Base-by-base conservation (phyloP, 495 filamentous ascomycete genomes). In the Xanthoparmelia taractica region DNA sequence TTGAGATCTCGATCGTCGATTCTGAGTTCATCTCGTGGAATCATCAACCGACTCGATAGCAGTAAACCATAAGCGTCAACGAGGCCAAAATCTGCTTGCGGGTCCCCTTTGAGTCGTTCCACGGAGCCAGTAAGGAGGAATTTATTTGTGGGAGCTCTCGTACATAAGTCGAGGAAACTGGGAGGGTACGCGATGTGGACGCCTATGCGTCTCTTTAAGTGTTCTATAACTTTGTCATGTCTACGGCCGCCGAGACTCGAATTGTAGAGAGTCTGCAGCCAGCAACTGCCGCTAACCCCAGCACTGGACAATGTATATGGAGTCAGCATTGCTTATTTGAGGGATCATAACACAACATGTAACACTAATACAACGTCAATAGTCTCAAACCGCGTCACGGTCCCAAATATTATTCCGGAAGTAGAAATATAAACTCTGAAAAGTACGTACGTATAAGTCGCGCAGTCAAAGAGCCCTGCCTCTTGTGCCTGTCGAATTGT, bases 171-270 rank as follows among this genome's bases (percentile, higher is more conserved):
- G 45, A 97, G 82, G 6, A 90, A 91, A 37, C 82, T 80, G 0
- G 93, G 92, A 12, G 94, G 94, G 68, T 92, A 96, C 8, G 94
- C 92, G 67, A 97, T 90, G 69, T 98, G 94, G 4, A 92, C 79
- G 8, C 85, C 87, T 34, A 97, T 79, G 29, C 94, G 82, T 61
- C 83, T 80, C 74, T 96, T 98, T 34, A 98, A 74, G 72, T 98
- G 94, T 20, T 89, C 79, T 23, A 96, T 84, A 13, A 92, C 78
- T 48, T 76, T 81, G 34, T 82, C 77, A 66, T 92, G 82, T 65
- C 82, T 80, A 58, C 82, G 76, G 7, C 74, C 76, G 0, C 85
- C 78, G n/a, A 98, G 77, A 4, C 88, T 88, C n/a, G 92, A 96
- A 67, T 92, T 85, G 71, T 89, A 97, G 12, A 98, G 78, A 3